Evolutionary conservation across 306 rosid species (phyloP), one percentile per base, ranked within the genome.

Genomic region (Corylus americana): DNA sequence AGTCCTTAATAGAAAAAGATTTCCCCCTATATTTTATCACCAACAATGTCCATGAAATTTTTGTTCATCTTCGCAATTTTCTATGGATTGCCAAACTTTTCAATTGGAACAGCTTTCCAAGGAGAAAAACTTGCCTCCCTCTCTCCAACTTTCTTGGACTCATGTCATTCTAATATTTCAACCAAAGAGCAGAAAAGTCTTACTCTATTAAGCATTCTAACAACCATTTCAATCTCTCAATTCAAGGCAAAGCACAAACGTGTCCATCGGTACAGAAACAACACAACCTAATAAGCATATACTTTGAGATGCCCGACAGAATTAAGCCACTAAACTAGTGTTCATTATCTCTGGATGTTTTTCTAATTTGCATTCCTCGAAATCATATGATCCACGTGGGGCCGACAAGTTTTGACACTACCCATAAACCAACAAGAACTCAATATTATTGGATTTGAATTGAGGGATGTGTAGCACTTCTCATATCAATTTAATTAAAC

Each of bases 111-210:
- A 75, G 70, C 86, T 78, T 76, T 48, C 55, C n/a, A 47, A 22
- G 45, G 9, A 8, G 58, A 53, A 79, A 66, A 58, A 27, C 16
- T 11, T 53, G 5, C 77, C 27, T 66, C 68, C 79, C 88, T 62
- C 50, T 71, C 50, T 78, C 94, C 91, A 81, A 80, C 70, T 75
- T 86, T 86, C 79, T 85, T 73, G 92, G 91, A 71, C 83, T 75
- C 20, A 4, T 77, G 45, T 78, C 67, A 7, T 14, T 25, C 55
- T 5, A 66, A 68, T 39, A 73, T 72, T 80, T 67, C 79, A 73
- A 86, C 69, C 66, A 73, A 59, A 17, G 62, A 68, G 22, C 14
- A 35, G 14, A 75, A 85, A 87, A 78, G 78, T 81, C 85, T 69
- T 44, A 2, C 58, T 50, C 50, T 47, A 13, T 49, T 55, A 74